A percentile compares a stretch with the other conserved stretches of the same genome.
phyloP scores from a whole-genome alignment of 2,329 filamentous ascomycete species.

The Fusarium sp. region DNA sequence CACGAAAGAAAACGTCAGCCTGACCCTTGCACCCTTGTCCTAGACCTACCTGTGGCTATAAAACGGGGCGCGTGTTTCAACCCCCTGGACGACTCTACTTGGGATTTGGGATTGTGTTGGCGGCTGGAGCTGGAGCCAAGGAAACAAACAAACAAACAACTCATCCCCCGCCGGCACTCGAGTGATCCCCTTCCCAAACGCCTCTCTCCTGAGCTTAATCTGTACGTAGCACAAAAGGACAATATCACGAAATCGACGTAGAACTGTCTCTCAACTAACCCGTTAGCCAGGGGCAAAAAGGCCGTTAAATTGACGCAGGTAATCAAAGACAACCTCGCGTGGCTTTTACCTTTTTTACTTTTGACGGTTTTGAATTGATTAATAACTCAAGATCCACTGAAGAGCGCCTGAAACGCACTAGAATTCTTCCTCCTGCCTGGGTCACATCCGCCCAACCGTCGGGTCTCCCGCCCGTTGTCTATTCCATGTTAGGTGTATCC shows the following conservation, averaged over 20 bases:
- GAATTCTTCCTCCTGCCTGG: slow-evolving; percentile 11
- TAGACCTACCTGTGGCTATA: slow-evolving; percentile 8
- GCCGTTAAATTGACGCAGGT: no score
- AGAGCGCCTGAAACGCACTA: slow-evolving; percentile 36
- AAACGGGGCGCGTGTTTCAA: slow-evolving; percentile 46
- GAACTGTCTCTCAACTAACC: neutral
- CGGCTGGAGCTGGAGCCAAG: neutral
- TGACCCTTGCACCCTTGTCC: slow-evolving; percentile 4
- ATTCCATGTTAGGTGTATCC: no score
- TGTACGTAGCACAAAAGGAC: neutral
- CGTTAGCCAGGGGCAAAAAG: slow-evolving; percentile 11
- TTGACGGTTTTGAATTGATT: slow-evolving; percentile 5
- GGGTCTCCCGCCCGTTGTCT: no score
- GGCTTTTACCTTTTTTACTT: slow-evolving; percentile 25
- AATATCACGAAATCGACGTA: neutral
- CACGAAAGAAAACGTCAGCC: slow-evolving; percentile 11
- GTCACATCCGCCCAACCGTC: no score
- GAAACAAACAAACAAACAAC: slow-evolving; percentile 33
- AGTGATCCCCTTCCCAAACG: neutral
- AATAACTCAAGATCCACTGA: slow-evolving; percentile 4
- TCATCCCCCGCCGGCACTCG: neutral
- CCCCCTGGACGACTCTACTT: slow-evolving; percentile 19
- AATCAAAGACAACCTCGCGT: slow-evolving; percentile 18
- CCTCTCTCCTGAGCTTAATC: neutral
- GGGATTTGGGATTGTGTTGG: neutral